Evolutionary conservation across 495 filamentous ascomycete genomes (phyloP), one percentile per base, ranked within the genome.

Genomic region (Penicillium cataractarum): DNA sequence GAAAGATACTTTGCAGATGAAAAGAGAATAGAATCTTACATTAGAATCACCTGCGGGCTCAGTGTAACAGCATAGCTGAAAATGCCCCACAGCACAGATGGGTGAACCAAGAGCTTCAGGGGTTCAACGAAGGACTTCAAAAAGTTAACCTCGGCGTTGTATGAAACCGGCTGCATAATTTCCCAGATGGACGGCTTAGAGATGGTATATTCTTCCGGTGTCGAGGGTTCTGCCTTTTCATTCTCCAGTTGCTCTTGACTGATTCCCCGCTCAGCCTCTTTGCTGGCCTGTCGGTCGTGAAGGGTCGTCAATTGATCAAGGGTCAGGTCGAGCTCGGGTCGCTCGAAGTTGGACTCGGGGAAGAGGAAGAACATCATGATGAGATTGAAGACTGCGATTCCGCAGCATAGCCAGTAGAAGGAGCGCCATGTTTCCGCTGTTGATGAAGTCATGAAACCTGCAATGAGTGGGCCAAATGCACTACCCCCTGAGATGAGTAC

Each of bases 11-110:
- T 9, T 13, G 13, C 35, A 17, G 12, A 39, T 17, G 1, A 12
- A 39, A 1, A 12, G 10, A 12, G 1, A 15, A 39, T 9, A 1
- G 10, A 0, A 13, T 39, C 57, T 8, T 24, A 59, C 57, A 59
- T 59, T 17, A 59, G 6, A 4, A 59, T 59, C 7, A 59, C 33
- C 42, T 59, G 57, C 5, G 57, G 57, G 42, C 57, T 59, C 24
- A 59, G 31, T 3, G 57, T 24, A 8, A 29, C 10, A 15, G 26
- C 42, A 27, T 59, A 59, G 0, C 35, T 48, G 19, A 22, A 50
- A 48, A 59, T 51, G 22, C 26, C 31, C 57, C 57, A 59, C 27
- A 19, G 24, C 10, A 59, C 44, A 49, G 57, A 51, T 12, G 57
- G 57, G 27, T 59, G 46, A n/a, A 21, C 17, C n/a, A 59, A 37